These are phyloP conservation scores for Diplocarpon mali DNA, from an alignment of 2,329 filamentous ascomycete genomes.

Conservation along the genomic window DNA sequence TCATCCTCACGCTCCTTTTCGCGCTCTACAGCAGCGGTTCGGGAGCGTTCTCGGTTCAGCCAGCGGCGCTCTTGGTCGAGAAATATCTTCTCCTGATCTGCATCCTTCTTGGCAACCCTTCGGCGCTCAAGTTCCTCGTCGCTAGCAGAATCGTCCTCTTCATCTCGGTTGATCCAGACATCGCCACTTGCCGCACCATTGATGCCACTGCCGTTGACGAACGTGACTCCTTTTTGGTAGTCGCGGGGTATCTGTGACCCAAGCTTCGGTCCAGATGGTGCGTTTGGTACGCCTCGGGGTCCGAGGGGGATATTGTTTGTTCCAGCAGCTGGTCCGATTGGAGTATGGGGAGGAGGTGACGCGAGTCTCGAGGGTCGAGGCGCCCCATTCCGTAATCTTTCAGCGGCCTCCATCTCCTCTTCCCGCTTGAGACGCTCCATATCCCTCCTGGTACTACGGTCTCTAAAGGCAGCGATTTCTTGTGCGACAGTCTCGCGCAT, in stretches of 20 bases:
- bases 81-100: conserved; percentile 71
- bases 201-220: conserved; percentile 67
- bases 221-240: conserved; percentile 66
- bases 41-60: conserved; percentile 77
- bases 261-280: conserved; percentile 60
- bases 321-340: conserved; percentile 48
- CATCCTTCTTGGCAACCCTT: conserved; percentile 56
- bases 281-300: conserved; percentile 60
- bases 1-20: conserved; percentile 72
- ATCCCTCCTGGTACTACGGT: conserved; percentile 80
- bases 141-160: conserved; percentile 78
- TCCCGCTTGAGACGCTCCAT: conserved; percentile 78
- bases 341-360: conserved; percentile 47
- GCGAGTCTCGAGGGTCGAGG: conserved; percentile 56
- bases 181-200: conserved; percentile 41
- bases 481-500: conserved; percentile 91
- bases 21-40: conserved; percentile 74
- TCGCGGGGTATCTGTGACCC: conserved; percentile 54
- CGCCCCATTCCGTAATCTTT: conserved; percentile 61
- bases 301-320: conserved; percentile 70
- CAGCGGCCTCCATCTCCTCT: conserved; percentile 83
- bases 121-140: conserved; percentile 76
- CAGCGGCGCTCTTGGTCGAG: conserved; percentile 80
- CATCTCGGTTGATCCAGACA: conserved; percentile 51
- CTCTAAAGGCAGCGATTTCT: conserved; percentile 89